Evolutionary conservation across 108 stramenopile species (phyloP).

Genomic region (Fistulifera pelliculosa): DNA sequence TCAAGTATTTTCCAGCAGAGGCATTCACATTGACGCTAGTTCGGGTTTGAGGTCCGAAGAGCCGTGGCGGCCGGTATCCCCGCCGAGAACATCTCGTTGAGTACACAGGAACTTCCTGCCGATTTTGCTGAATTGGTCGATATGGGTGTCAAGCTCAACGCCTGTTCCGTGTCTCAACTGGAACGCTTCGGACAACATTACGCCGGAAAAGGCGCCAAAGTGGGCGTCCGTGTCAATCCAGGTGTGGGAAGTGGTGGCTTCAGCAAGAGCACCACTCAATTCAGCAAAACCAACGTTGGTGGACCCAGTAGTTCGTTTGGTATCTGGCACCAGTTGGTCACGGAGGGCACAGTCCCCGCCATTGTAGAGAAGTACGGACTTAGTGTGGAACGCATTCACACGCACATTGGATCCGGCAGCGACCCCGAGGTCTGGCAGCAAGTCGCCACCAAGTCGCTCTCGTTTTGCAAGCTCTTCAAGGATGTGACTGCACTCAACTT

Average conservation of each 20-base stretch:
- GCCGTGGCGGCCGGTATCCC: conserved; percentile 86
- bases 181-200: conserved; percentile 82
- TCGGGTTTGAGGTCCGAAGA: conserved; percentile 86
- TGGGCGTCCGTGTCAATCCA: conserved; percentile 95
- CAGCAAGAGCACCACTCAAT: conserved; percentile 73
- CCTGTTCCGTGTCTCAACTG: conserved; percentile 89
- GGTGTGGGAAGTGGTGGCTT: conserved; percentile 97
- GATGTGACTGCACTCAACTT: conserved; percentile 82
- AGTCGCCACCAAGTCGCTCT: conserved; percentile 81
- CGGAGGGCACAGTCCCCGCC: conserved; percentile 73
- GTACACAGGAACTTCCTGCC: conserved; percentile 87
- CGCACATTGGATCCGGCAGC: conserved; percentile 97
- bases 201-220: conserved; percentile 61
- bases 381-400: conserved; percentile 91
- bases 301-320: conserved; percentile 94
- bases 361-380: conserved; percentile 88
- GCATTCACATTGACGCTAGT: conserved; percentile 92
- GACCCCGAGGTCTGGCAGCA: conserved; percentile 95
- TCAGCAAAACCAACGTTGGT: conserved; percentile 96
- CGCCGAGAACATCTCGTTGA: conserved; percentile 82
- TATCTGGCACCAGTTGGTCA: conserved; percentile 81
- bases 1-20: conserved; percentile 83
- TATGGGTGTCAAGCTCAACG: conserved; percentile 80
- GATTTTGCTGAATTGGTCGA: conserved; percentile 82
- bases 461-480: conserved; percentile 81